Evolutionary conservation across 1,284 basidiomycete species (phyloP).

Genomic region (Dichomitus squalens): DNA sequence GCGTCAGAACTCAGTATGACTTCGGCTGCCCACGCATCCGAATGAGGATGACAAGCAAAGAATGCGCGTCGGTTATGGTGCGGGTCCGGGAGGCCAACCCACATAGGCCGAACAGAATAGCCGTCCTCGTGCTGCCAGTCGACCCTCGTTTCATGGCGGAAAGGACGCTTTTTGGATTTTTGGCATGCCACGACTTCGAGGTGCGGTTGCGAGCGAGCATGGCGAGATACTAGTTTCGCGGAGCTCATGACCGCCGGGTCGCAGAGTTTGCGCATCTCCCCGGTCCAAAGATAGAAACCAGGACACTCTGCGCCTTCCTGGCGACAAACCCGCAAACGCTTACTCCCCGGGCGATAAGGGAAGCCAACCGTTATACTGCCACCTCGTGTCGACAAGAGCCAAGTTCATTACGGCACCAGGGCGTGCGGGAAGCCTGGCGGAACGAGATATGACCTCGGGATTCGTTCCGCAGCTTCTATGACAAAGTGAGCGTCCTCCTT

Average conservation of each 20-base stretch:
- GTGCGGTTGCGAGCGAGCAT: background rate
- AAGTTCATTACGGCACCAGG: constrained; percentile 3
- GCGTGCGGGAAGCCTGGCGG: background rate
- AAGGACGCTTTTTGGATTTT: background rate
- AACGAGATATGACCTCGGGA: background rate
- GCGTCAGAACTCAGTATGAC: no score
- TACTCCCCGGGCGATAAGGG: background rate
- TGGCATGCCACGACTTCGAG: background rate
- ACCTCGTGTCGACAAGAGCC: background rate
- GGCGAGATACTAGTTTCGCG: background rate
- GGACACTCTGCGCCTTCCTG: background rate
- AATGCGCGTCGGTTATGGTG: background rate
- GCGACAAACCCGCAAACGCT: background rate
- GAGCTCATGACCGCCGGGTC: background rate
- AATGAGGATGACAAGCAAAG: background rate
- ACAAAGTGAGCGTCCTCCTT: background rate
- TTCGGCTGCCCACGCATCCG: no score
- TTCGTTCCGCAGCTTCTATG: background rate
- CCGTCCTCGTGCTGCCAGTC: background rate
- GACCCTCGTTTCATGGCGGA: background rate
- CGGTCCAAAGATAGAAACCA: background rate
- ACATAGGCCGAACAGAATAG: no score
- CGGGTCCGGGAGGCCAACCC: no score
- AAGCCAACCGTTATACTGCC: background rate
- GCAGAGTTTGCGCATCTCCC: background rate